These are phyloP conservation scores for Aspergillus diversus DNA, from an alignment of 495 filamentous ascomycete species.

Conservation along the genomic window DNA sequence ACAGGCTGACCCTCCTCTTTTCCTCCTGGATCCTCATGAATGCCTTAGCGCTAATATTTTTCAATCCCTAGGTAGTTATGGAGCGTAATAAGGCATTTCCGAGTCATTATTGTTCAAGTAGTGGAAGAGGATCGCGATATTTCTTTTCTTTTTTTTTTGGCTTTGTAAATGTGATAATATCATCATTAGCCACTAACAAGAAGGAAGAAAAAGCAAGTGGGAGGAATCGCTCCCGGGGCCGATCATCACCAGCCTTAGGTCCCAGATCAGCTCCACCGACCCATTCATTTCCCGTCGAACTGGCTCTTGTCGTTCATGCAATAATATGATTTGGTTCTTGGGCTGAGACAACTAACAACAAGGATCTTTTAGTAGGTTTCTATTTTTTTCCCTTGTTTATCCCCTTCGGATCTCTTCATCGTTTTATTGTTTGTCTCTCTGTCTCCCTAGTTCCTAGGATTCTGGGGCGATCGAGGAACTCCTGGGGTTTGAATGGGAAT, in stretches of 20 bases:
- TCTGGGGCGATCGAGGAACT: conserved; percentile 3
- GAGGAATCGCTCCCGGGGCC: not conserved
- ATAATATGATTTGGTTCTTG: not conserved
- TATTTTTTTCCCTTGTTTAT: not conserved
- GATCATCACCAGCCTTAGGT: not conserved
- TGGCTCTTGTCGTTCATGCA: conserved; percentile 4
- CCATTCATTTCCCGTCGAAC: not conserved
- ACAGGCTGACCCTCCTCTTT: conserved; percentile 1
- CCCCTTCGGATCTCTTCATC: not conserved
- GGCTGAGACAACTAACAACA: not conserved
- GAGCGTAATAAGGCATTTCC: no score
- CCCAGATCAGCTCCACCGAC: not conserved
- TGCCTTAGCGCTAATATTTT: not conserved
- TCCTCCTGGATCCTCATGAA: not conserved
- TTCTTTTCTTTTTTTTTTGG: no score
- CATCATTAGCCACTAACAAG: no score
- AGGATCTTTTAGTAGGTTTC: not conserved
- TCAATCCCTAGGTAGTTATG: no score
- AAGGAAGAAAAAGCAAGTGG: not conserved
- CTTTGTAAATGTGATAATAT: no score
- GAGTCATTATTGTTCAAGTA: no score
- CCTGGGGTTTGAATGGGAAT: conserved; percentile 1
- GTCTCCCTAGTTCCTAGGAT: not conserved
- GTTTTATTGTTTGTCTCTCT: not conserved
- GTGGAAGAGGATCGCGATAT: no score